Percentiles rank a stretch among this genome's conserved stretches.
phyloP scores from a whole-genome alignment of 148 eudicot genomes.

The Camellia granthamiana region DNA sequence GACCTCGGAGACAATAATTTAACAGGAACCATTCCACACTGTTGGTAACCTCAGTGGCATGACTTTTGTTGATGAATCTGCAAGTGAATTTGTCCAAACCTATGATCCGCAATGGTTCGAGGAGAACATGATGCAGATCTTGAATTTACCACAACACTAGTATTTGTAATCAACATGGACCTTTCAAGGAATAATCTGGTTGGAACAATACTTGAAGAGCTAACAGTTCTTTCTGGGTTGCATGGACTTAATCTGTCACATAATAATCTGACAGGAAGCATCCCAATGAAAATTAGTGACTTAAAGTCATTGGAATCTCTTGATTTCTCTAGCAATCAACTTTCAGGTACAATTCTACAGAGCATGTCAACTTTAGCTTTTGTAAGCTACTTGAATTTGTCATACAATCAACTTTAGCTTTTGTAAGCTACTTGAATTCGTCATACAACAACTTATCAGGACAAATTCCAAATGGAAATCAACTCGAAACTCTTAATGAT shows the following conservation, averaged over 20 bases:
- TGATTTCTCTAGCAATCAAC: not conserved
- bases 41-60: slow-evolving; percentile 15
- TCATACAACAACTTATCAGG: slow-evolving; percentile 19
- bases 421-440: not conserved
- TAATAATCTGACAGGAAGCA: slow-evolving; percentile 26
- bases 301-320: slow-evolving; percentile 18
- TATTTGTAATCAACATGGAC: slow-evolving; percentile 23
- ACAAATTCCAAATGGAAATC: slow-evolving; percentile 11
- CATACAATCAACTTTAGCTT: not conserved
- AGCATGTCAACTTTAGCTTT: not conserved
- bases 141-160: slow-evolving; percentile 23
- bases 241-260: slow-evolving; percentile 32
- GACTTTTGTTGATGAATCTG: not conserved
- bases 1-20: slow-evolving; percentile 35
- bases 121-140: not conserved
- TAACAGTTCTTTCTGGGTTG: slow-evolving; percentile 22
- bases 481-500: slow-evolving; percentile 17
- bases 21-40: slow-evolving; percentile 27
- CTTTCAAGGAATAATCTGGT: slow-evolving; percentile 41
- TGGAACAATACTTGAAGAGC: slow-evolving; percentile 33
- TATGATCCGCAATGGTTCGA: not conserved
- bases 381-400: slow-evolving; percentile 2
- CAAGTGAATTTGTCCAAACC: not conserved
- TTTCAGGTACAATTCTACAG: not conserved
- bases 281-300: slow-evolving; percentile 27